Percentiles rank a stretch among this genome's conserved stretches.
Conservation (phyloP, 192 early-diverging fungal genomes). For the Rhizophagus prolifer region DNA sequence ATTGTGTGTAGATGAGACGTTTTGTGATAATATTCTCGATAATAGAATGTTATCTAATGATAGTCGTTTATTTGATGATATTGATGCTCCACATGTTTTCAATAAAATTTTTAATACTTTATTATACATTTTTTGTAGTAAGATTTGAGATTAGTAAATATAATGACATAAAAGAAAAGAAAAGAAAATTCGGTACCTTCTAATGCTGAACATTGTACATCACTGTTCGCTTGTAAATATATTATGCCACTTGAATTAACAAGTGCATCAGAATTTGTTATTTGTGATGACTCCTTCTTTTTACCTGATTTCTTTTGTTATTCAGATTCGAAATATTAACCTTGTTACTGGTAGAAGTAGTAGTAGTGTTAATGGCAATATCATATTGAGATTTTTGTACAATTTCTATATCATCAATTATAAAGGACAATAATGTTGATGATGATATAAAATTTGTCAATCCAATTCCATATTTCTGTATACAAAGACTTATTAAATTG, state of each 20-base stretch:
- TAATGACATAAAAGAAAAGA: not conserved
- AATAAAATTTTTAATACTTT: constrained; percentile 30
- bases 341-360: not conserved
- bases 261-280: constrained; percentile 24
- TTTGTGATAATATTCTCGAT: constrained; percentile 31
- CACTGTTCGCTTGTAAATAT: not conserved
- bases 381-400: not conserved
- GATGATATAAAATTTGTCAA: constrained; percentile 1
- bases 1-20: constrained; percentile 26
- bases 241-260: not conserved
- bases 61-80: constrained; percentile 27
- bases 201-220: constrained; percentile 26
- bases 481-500: constrained; percentile 12
- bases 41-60: constrained; percentile 35
- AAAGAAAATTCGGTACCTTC: constrained; percentile 24
- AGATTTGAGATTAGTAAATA: not conserved
- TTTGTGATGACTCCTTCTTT: constrained; percentile 9
- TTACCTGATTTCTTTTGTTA: constrained; percentile 20
- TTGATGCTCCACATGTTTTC: constrained; percentile 29
- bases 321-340: not conserved
- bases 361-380: not conserved
- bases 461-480: constrained; percentile 28
- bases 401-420: constrained; percentile 22
- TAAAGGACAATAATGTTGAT: constrained; percentile 2
- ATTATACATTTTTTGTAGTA: not conserved